Base-by-base conservation (phyloP, 1,139 yeast species). In the Kodamaea sp. region DNA sequence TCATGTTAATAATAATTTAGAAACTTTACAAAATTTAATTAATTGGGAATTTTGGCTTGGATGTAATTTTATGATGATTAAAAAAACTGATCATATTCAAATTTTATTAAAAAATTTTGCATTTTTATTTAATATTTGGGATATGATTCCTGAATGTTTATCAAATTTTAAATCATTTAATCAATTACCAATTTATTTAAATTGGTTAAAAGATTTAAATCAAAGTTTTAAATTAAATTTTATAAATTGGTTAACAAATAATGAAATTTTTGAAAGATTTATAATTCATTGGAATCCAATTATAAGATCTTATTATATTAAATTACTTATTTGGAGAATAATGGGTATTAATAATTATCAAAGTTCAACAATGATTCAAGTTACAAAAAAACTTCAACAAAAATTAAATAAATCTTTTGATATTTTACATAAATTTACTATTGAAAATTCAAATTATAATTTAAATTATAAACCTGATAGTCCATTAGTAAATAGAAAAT, bases 201-300 rank as follows among this genome's bases (percentile, higher is more conserved):
- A 44, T 10, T 73, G 80, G 78, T 45, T 67, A 8, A 52, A 49
- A 4, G 60, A 70, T 45, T 45, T 54, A 2, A 58, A 57, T 31
- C 68, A 69, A 43, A 62, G 74, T 42, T 57, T 69, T 47, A 70
- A 76, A 50, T 62, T 63, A 46, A 69, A 70, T 47, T 66, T 81
- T 49, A 69, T 77, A 23, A 58, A 62, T 27, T 83, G 85, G 83
- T 57, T 84, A 24, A 61, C 81, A 8, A 66, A 75, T 3, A 58
- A 65, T 5, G 55, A 58, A 2, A 62, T 65, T 35, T 84, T 87
- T 79, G 58, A 60, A 33, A 65, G 70, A 32, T 77, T 78, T 44
- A 79, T 86, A 51, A 74, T 81, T 34, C 95, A 87, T 59, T 87
- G 95, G 88, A 78, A 81, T 49, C 90, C 95, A 2, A 60, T 85